A percentile compares a stretch with the other conserved stretches of the same genome.
These are phyloP conservation scores for Botryosphaeria dothidea DNA, from an alignment of 2,329 filamentous ascomycete genomes.

Conservation along the genomic window DNA sequence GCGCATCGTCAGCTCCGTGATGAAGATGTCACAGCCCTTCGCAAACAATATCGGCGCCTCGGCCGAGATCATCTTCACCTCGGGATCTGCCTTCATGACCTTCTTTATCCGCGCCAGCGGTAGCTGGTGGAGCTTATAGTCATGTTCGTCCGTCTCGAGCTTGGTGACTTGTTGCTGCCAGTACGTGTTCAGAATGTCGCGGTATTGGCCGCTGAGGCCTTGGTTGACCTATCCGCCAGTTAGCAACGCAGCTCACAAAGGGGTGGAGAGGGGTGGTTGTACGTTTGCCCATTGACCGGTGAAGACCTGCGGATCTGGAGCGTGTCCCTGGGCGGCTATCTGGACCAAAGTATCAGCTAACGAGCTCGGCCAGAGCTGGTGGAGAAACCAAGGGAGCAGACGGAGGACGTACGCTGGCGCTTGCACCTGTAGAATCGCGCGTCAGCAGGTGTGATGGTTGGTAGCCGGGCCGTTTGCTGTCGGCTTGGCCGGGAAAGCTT, in stretches of 20 bases:
- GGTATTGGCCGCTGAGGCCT: conserved; percentile 87
- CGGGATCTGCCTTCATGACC: conserved; percentile 99
- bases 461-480: background rate
- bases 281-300: conserved; percentile 95
- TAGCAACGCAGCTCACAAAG: conserved; percentile 23
- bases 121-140: conserved; percentile 97
- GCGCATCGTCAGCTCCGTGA: conserved; percentile 97
- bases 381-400: conserved; percentile 18
- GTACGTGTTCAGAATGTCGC: conserved; percentile 97
- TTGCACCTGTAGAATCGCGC: conserved; percentile 56
- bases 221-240: conserved; percentile 74
- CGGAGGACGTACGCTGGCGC: conserved; percentile 61
- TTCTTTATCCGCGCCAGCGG: conserved; percentile 99
- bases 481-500: conserved; percentile 18
- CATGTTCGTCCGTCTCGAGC: conserved; percentile 90
- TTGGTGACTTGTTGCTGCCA: conserved; percentile 99
- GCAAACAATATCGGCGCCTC: conserved; percentile 97
- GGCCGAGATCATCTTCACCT: conserved; percentile 99
- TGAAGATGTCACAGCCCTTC: conserved; percentile 98
- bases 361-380: conserved; percentile 18
- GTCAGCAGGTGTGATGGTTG: conserved; percentile 12
- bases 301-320: conserved; percentile 86
- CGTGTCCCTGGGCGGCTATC: conserved; percentile 85
- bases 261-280: conserved; percentile 24
- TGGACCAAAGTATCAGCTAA: conserved; percentile 48